Base-by-base conservation (phyloP, 371 early-diverging fungal genomes). In the Rhizopus microsporus region DNA sequence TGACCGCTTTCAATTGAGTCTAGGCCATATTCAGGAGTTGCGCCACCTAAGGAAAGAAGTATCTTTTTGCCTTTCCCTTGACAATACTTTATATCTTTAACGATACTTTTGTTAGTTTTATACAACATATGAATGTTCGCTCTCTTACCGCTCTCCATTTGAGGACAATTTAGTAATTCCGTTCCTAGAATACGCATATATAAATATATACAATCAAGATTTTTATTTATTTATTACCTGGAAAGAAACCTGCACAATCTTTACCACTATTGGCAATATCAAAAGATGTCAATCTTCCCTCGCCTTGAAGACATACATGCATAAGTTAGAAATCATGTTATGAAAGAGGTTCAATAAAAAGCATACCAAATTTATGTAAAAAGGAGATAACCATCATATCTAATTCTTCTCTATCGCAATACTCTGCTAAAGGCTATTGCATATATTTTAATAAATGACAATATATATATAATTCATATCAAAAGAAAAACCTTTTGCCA, bases 351-450 rank as follows among this genome's bases (percentile, higher is more conserved):
- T 3, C 55, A 40, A 45, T 47, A 43, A 35, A 16, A 65, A 50
- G 33, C 60, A 32, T 62, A 76, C 62, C 63, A 75, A 70, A 58
- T 76, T 83, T 50, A 82, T 82, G 55, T 83, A 90, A 59, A 56
- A 88, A 88, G 6, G 86, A 76, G 33, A 90, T 45, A 9, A 86
- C 80, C 37, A 89, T 66, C 3, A 83, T 70, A 63, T 88, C 83
- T 4, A 47, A 44, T 33, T 80, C 77, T 2, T 67, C 54, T 23
- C 51, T 51, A 31, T 75, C 78, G 56, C 90, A 90, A 67, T 89
- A 90, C 5, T 67, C 60, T 5, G 71, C 69, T 4, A 90, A 64
- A 1, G 77, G 65, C 67, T 23, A 23, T 23, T 23, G 23, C 2
- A 23, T 80, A 40, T 8, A n/a, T 7, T 10, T 43, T 13, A 33